These are phyloP conservation scores for Erucastrum elatum DNA, from an alignment of 345 rosid genomes.

Conservation along the genomic window DNA sequence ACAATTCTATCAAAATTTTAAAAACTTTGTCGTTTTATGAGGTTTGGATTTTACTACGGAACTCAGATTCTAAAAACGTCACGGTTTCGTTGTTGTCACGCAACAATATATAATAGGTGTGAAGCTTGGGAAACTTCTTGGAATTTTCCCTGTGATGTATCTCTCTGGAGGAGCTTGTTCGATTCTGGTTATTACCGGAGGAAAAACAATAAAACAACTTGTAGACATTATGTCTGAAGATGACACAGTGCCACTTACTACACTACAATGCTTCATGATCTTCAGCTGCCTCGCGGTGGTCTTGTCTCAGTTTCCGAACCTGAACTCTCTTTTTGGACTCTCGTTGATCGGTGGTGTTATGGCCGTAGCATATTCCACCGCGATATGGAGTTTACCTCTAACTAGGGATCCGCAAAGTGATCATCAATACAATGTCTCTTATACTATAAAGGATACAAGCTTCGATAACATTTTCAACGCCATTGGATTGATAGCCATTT, in stretches of 20 bases:
- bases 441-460: constrained; percentile 36
- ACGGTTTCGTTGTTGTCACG: not conserved
- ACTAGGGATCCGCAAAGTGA: constrained; percentile 31
- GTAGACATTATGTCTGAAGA: constrained; percentile 23
- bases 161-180: constrained; percentile 70
- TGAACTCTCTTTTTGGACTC: constrained; percentile 64
- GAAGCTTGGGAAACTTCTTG: constrained; percentile 51
- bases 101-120: constrained; percentile 41
- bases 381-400: constrained; percentile 61
- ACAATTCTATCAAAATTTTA: not conserved
- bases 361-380: constrained; percentile 55
- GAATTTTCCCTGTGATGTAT: constrained; percentile 55
- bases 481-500: constrained; percentile 63
- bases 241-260: constrained; percentile 42
- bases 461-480: constrained; percentile 51
- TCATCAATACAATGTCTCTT: constrained; percentile 43
- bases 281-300: constrained; percentile 50
- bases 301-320: constrained; percentile 65
- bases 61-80: constrained; percentile 1
- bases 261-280: constrained; percentile 56
- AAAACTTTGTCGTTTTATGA: not conserved
- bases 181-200: constrained; percentile 57
- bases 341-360: constrained; percentile 58
- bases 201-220: constrained; percentile 40
- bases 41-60: not conserved